Evolutionary conservation across 441 rosid species (phyloP).

Genomic region (Syzygium syzygioides): DNA sequence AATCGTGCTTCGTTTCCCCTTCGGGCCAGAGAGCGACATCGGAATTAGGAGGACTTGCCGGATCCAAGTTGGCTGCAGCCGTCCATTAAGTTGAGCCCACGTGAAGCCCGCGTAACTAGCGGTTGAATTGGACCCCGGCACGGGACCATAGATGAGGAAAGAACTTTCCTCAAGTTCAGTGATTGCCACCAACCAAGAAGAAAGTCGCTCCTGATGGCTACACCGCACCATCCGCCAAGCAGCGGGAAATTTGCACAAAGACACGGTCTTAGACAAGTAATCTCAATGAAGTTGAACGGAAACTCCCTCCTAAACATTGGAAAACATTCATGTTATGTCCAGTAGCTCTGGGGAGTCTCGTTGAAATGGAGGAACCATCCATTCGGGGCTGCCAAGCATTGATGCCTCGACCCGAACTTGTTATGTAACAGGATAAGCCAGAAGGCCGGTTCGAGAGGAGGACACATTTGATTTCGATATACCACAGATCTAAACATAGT

Average conservation of each 20-base stretch:
- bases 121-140: not conserved
- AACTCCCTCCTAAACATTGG: not conserved
- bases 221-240: not conserved
- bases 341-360: not conserved
- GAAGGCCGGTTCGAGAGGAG: not conserved
- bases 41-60: not conserved
- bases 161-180: not conserved
- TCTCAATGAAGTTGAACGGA: not conserved
- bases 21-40: not conserved
- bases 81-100: not conserved
- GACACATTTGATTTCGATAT: not conserved
- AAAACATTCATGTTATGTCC: not conserved
- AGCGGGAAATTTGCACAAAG: not conserved
- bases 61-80: not conserved
- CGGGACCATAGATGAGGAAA: not conserved
- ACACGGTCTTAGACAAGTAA: not conserved
- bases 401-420: not conserved
- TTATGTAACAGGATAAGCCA: not conserved
- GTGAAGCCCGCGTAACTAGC: not conserved
- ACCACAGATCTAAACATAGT: not conserved
- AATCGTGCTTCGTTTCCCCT: not conserved
- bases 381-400: not conserved
- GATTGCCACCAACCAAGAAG: not conserved
- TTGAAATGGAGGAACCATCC: not conserved
- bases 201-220: not conserved